Evolutionary conservation across 805 yeast genomes (phyloP), one percentile per base, ranked within the genome.

Genomic region (Ogataea salicorniae): DNA sequence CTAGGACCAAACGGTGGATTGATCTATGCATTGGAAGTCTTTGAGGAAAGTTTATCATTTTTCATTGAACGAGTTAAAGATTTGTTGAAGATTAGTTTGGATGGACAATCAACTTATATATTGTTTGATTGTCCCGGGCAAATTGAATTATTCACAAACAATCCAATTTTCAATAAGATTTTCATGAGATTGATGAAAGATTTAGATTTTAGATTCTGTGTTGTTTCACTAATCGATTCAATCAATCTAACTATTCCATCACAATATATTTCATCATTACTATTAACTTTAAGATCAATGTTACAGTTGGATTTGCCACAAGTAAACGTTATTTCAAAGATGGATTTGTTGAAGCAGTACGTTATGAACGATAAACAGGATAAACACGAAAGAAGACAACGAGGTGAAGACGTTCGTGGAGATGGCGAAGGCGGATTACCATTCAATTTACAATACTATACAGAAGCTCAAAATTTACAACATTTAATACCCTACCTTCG

Each of bases 91-190:
- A 15, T 65, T 1, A 59, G 67, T 48, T 40, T 59, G 37, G 83
- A 80, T 47, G 69, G 66, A 9, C 60, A 62, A 37, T 71, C 71
- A 20, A 79, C 83, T 37, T 89, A 89, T 55, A 64, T 89, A 13
- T 71, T 89, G 4, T 87, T 89, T 67, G 97, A 89, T 64, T 87
- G 95, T 60, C 97, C 97, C 1, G 99, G 99, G 1, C 99, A 94
- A 64, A 94, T 90, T 1, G 99, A 94, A 63, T 75, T 94, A 15
- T 94, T 87, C 68, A 94, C 99, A 3, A 95, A 87, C 60, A 95
- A 88, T 58, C 77, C 83, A 1, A 82, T 96, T 0, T 69, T 95
- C 39, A 75, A 74, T 38, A 72, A 72, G 45, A 84, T 94, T 5
- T 87, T 91, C 66, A 76, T 77, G 51, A 73, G 64, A 41, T 68